A percentile compares a stretch with the other conserved stretches of the same genome.
Conservation (phyloP, 2,329 filamentous ascomycete genomes). For the Botrytis porri region DNA sequence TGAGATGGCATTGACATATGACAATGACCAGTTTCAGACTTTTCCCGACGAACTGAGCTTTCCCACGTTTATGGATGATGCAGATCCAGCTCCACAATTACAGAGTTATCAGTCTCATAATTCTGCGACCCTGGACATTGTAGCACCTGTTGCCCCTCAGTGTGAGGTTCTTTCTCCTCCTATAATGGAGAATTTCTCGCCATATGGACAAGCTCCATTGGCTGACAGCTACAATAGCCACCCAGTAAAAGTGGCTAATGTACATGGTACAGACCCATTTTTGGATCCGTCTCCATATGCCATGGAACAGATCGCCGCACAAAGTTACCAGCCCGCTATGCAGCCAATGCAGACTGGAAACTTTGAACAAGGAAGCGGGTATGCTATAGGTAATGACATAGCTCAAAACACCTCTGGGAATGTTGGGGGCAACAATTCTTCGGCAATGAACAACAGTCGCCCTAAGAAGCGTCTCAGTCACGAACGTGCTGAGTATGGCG, state of each 20-base stretch:
- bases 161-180: not conserved
- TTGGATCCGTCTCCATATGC: not conserved
- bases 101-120: not conserved
- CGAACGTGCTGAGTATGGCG: not conserved
- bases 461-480: not conserved
- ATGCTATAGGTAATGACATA: not conserved
- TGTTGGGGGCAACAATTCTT: not conserved
- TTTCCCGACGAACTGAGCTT: not conserved
- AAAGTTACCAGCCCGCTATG: rapidly evolving
- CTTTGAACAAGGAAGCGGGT: rapidly evolving
- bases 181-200: not conserved
- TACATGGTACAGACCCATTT: too few species aligned
- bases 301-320: rapidly evolving
- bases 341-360: not conserved
- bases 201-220: not conserved
- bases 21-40: not conserved
- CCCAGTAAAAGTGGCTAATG: not conserved
- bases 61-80: rapidly evolving
- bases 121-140: not conserved
- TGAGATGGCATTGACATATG: not conserved
- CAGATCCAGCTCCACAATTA: rapidly evolving
- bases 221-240: rapidly evolving
- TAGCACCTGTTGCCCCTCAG: not conserved
- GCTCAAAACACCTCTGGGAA: not conserved
- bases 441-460: rapidly evolving